Evolutionary conservation across 179 eudicot species (phyloP).

Genomic region (Silene noctiflora): DNA sequence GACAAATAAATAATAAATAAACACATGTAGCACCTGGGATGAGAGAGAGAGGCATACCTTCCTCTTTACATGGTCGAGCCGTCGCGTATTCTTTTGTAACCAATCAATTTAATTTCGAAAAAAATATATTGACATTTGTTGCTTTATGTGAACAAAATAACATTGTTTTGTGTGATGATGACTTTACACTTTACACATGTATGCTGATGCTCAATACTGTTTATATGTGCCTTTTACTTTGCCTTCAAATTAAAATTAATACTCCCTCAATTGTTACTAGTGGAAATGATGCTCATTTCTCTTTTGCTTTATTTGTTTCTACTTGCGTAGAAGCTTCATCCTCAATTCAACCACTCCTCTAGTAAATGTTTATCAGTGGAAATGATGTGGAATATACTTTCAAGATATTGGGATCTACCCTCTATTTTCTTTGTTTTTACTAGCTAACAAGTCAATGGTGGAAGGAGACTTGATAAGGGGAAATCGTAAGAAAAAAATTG

Average conservation of each 20-base stretch:
- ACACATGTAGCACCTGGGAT: slow-evolving; percentile 8
- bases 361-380: background rate
- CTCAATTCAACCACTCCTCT: background rate
- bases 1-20: background rate
- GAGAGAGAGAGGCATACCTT: background rate
- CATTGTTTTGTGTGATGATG: background rate
- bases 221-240: slow-evolving; percentile 7
- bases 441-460: too few species aligned
- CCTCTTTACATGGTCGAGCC: slow-evolving; percentile 33
- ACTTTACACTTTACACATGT: slow-evolving; percentile 17
- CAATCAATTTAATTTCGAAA: slow-evolving; percentile 2
- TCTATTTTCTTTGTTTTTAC: background rate
- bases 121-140: background rate
- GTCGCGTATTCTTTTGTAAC: slow-evolving; percentile 23
- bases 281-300: background rate
- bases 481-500: too few species aligned
- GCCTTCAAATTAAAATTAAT: background rate
- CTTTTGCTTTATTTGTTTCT: background rate
- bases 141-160: background rate
- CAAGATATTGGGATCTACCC: background rate
- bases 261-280: background rate
- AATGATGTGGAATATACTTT: background rate
- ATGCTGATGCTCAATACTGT: slow-evolving; percentile 13
- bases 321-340: slow-evolving; percentile 4
- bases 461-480: too few species aligned